Conservation (phyloP, 441 rosid genomes). For the Bruguiera hainesii region DNA sequence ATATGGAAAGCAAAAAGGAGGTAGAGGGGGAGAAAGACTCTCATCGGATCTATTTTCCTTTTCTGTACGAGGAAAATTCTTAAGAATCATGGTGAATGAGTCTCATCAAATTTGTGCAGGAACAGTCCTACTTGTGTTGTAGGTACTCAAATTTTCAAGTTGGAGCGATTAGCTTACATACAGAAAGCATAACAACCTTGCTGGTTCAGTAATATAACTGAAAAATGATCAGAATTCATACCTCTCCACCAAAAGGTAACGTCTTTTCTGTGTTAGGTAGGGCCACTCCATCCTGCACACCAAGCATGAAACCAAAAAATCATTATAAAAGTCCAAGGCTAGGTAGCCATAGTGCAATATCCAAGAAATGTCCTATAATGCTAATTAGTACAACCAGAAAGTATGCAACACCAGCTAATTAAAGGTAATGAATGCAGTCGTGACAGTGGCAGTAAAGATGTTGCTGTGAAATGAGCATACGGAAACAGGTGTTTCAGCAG, state of each 20-base stretch:
- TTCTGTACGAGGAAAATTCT: not conserved
- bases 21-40: too few species aligned
- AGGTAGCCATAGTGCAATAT: not conserved
- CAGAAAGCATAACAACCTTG: slow-evolving; percentile 9
- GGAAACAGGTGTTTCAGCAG: not conserved
- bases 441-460: too few species aligned
- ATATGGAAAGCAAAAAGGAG: too few species aligned
- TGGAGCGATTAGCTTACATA: not conserved
- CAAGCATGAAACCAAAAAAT: slow-evolving; percentile 23
- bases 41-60: not conserved
- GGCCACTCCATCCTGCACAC: slow-evolving; percentile 86
- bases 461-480: not conserved
- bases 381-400: slow-evolving; percentile 8
- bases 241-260: slow-evolving; percentile 98
- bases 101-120: not conserved
- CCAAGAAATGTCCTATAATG: not conserved
- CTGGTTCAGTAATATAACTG: slow-evolving; percentile 8
- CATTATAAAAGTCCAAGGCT: slow-evolving; percentile 15
- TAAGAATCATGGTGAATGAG: not conserved
- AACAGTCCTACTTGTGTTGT: not conserved
- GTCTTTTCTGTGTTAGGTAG: slow-evolving; percentile 93
- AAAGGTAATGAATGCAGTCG: too few species aligned
- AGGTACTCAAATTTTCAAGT: not conserved
- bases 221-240: slow-evolving; percentile 27
- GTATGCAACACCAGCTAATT: not conserved